These are phyloP conservation scores for Boletus reticulatus DNA, from an alignment of 768 basidiomycete species.

Conservation along the genomic window DNA sequence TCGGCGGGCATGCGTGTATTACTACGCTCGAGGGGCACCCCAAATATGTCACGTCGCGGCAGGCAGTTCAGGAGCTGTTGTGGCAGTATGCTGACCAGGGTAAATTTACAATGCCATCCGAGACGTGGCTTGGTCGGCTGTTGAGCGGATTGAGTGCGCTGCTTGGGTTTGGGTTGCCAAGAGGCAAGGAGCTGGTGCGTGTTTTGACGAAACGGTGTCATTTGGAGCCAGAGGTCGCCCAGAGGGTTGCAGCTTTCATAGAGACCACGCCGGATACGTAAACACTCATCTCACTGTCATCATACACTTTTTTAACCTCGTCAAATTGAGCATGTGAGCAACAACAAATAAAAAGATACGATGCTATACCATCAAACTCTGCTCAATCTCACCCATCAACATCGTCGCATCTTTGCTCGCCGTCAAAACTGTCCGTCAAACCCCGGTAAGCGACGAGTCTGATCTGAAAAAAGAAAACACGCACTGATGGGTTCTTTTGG, in stretches of 20 bases:
- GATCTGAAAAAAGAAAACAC: slow-evolving; percentile 29
- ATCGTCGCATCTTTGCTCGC: slow-evolving; percentile 92
- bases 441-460: slow-evolving; percentile 1
- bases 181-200: slow-evolving; percentile 17
- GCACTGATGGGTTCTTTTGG: slow-evolving; percentile 92
- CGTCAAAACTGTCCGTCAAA: slow-evolving; percentile 63
- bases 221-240: slow-evolving; percentile 21
- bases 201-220: slow-evolving; percentile 26
- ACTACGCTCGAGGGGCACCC: slow-evolving; percentile 21
- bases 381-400: slow-evolving; percentile 89
- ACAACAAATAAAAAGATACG: neutral
- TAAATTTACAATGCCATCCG: slow-evolving; percentile 25
- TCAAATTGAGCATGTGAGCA: neutral
- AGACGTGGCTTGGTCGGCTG: slow-evolving; percentile 19
- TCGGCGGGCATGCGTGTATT: slow-evolving; percentile 29
- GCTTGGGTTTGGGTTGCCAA: slow-evolving; percentile 18
- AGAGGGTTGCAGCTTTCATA: slow-evolving; percentile 24
- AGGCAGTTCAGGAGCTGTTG: slow-evolving; percentile 18
- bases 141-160: slow-evolving; percentile 19
- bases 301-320: no score
- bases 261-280: slow-evolving; percentile 9
- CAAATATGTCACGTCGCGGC: slow-evolving; percentile 20
- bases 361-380: slow-evolving; percentile 44
- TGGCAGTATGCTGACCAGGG: slow-evolving; percentile 21
- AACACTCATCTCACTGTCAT: neutral